Conservation (phyloP, 345 rosid species). For the Arabidopsis thaliana region DNA sequence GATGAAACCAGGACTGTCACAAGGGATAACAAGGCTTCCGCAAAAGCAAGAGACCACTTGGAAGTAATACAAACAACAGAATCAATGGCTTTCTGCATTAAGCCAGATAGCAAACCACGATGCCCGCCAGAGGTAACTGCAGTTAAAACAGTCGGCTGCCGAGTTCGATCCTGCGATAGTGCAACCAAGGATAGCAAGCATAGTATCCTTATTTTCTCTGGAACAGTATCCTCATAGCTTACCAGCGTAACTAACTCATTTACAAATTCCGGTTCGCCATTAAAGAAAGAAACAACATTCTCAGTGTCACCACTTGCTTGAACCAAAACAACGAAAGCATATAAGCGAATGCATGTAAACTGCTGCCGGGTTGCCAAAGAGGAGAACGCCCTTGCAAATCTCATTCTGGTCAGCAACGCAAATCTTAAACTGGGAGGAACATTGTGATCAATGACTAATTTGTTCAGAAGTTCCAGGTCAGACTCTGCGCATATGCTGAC, state of each 20-base stretch:
- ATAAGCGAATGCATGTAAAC: constrained; percentile 87
- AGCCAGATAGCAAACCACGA: constrained; percentile 90
- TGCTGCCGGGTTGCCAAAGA: constrained; percentile 79
- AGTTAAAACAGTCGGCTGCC: constrained; percentile 79
- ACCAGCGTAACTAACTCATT: constrained; percentile 80
- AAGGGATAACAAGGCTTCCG: constrained; percentile 89
- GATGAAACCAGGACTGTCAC: constrained; percentile 91
- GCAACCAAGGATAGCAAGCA: constrained; percentile 89
- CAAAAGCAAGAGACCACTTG: constrained; percentile 80
- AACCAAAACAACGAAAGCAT: constrained; percentile 90
- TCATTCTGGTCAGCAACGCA: constrained; percentile 78
- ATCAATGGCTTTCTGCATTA: constrained; percentile 89
- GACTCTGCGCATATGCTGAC: constrained; percentile 55
- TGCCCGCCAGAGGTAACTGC: constrained; percentile 92
- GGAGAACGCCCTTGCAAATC: constrained; percentile 91
- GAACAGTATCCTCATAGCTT: constrained; percentile 82
- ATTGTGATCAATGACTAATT: constrained; percentile 69
- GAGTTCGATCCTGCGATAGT: constrained; percentile 91
- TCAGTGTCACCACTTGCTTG: constrained; percentile 83
- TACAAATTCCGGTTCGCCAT: constrained; percentile 93
- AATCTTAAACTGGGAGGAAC: constrained; percentile 87
- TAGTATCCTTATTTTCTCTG: constrained; percentile 79
- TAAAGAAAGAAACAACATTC: constrained; percentile 82
- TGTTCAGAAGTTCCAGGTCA: constrained; percentile 80
- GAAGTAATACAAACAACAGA: constrained; percentile 70